These are phyloP conservation scores for Eucommia ulmoides DNA, from an alignment of 257 asterid species.

Conservation along the genomic window DNA sequence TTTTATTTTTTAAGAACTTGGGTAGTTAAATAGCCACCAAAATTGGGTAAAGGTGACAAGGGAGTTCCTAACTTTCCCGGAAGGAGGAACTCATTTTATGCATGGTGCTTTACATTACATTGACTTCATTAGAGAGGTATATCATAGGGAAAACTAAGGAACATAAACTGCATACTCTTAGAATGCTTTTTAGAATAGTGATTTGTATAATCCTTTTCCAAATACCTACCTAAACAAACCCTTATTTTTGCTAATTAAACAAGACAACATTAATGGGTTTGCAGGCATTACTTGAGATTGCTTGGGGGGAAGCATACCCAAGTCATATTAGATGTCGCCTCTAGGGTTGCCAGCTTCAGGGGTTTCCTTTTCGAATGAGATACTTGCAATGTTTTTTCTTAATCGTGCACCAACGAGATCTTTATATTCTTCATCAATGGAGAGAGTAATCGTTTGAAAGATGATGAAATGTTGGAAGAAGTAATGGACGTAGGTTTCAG, in stretches of 20 bases:
- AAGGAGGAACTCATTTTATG: constrained; percentile 90
- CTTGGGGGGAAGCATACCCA: constrained; percentile 84
- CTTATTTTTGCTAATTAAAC: no score
- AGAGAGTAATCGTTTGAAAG: no score
- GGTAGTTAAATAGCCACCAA: constrained; percentile 78
- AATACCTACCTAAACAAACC: no score
- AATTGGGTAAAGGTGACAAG: constrained; percentile 87
- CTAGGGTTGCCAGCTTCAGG: constrained; percentile 88
- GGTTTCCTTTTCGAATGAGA: constrained; percentile 80
- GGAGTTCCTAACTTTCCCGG: constrained; percentile 83
- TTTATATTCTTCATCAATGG: no score
- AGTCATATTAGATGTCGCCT: constrained; percentile 67
- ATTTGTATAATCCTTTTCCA: no score
- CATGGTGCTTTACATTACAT: constrained; percentile 82
- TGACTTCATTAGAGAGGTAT: constrained; percentile 72
- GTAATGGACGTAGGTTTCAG: no score
- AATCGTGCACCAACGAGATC: no score
- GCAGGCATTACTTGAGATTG: constrained; percentile 70
- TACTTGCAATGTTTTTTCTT: constrained; percentile 64
- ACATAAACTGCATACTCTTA: no score
- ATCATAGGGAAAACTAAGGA: no score
- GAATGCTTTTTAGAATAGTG: no score
- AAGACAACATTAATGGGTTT: constrained; percentile 8
- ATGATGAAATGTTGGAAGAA: no score
- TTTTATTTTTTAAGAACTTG: constrained; percentile 21